Conservation (phyloP, 345 rosid species). For the Trapa bicornis region DNA sequence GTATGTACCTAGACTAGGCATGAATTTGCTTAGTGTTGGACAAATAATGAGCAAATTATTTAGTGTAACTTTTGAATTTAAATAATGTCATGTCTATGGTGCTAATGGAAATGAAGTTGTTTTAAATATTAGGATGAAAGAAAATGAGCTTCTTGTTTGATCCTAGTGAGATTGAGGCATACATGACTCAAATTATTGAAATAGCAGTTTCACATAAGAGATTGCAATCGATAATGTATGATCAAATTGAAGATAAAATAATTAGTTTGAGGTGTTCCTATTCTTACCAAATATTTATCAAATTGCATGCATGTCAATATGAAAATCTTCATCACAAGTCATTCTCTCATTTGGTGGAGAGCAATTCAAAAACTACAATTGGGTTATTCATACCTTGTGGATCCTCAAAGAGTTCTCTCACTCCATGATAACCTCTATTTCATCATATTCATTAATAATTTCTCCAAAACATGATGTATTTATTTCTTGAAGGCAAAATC, state of each 20-base stretch:
- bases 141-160: neutral
- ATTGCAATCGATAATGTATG: no score
- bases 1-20: neutral
- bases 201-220: neutral
- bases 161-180: neutral
- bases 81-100: neutral
- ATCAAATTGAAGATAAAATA: neutral
- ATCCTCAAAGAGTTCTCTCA: neutral
- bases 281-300: neutral
- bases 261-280: neutral
- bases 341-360: neutral
- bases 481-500: neutral
- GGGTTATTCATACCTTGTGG: neutral
- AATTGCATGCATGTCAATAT: neutral
- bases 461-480: neutral
- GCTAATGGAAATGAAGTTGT: neutral
- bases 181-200: neutral
- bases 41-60: constrained; percentile 3
- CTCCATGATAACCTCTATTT: neutral
- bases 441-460: constrained; percentile 8
- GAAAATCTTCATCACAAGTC: neutral
- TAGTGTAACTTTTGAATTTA: neutral
- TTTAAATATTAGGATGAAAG: neutral
- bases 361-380: neutral
- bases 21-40: constrained; percentile 4